A percentile compares a stretch with the other conserved stretches of the same genome.
Conservation (phyloP, 176 grass and related monocot genomes). For the Musa schizocarpa region DNA sequence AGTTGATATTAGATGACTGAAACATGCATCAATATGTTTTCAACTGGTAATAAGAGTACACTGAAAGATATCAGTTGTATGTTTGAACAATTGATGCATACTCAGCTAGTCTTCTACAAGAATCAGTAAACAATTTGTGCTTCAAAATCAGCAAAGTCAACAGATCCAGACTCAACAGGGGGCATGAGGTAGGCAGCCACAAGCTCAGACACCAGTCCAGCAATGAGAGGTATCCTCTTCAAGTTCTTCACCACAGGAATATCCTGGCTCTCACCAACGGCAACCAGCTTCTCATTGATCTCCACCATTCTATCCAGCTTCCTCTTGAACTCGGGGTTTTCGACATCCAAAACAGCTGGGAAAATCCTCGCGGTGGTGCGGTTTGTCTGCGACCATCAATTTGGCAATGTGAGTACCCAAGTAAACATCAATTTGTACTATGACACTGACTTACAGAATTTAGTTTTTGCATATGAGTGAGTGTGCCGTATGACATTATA, state of each 20-base stretch:
- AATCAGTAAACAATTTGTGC: slow-evolving; percentile 80
- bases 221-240: slow-evolving; percentile 80
- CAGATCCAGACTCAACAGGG: slow-evolving; percentile 22
- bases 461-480: no score
- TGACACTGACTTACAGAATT: background rate
- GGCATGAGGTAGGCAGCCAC: slow-evolving; percentile 91
- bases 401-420: background rate
- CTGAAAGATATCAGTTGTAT: no score
- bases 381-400: slow-evolving; percentile 62
- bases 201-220: slow-evolving; percentile 57
- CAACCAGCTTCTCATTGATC: slow-evolving; percentile 60
- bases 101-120: background rate
- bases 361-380: slow-evolving; percentile 88
- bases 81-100: no score
- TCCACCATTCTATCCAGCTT: slow-evolving; percentile 83
- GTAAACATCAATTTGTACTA: no score
- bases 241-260: slow-evolving; percentile 73
- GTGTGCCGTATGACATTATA: no score
- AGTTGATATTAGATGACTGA: no score
- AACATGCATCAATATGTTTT: no score
- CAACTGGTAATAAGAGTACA: no score
- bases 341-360: slow-evolving; percentile 80
- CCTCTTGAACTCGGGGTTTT: slow-evolving; percentile 98
- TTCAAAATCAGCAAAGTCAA: slow-evolving; percentile 69
- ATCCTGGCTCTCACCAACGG: slow-evolving; percentile 33